Conservation (phyloP, 208 protist species). For the Novymonas esmeraldas region DNA sequence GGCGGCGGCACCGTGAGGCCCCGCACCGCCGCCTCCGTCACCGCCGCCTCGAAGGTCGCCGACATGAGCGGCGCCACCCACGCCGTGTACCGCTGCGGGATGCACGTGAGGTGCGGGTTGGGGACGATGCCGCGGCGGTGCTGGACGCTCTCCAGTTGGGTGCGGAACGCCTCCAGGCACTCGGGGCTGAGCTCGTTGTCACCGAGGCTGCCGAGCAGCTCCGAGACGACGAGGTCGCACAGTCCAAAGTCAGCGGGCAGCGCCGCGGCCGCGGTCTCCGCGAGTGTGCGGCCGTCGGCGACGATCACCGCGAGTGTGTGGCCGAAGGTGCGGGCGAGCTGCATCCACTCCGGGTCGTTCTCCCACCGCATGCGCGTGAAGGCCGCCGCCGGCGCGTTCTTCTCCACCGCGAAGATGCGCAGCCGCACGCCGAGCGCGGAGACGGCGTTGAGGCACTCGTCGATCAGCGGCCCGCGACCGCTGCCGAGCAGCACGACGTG, state of each 20-base stretch:
- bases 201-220: slow-evolving; percentile 99
- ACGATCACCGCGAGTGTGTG: slow-evolving; percentile 91
- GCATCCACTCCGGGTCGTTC: slow-evolving; percentile 63
- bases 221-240: slow-evolving; percentile 96
- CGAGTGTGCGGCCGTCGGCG: slow-evolving; percentile 84
- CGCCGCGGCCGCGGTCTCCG: slow-evolving; percentile 16
- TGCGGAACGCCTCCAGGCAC: slow-evolving; percentile 96
- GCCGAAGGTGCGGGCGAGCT: slow-evolving; percentile 66
- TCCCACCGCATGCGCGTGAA: slow-evolving; percentile 76
- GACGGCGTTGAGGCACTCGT: slow-evolving; percentile 85
- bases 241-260: slow-evolving; percentile 72
- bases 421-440: slow-evolving; percentile 63
- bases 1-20: slow-evolving; percentile 59
- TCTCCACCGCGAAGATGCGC: slow-evolving; percentile 97
- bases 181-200: slow-evolving; percentile 99
- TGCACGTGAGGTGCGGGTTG: slow-evolving; percentile 63
- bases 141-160: slow-evolving; percentile 64
- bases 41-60: slow-evolving; percentile 45
- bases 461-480: slow-evolving; percentile 96
- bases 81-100: slow-evolving; percentile 79
- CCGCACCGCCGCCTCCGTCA: slow-evolving; percentile 57
- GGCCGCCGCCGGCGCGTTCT: slow-evolving; percentile 96
- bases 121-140: slow-evolving; percentile 28
- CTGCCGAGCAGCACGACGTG: slow-evolving; percentile 97
- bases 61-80: slow-evolving; percentile 85